Conservation (phyloP, 768 basidiomycete genomes). For the Melanogaster broomeanus region DNA sequence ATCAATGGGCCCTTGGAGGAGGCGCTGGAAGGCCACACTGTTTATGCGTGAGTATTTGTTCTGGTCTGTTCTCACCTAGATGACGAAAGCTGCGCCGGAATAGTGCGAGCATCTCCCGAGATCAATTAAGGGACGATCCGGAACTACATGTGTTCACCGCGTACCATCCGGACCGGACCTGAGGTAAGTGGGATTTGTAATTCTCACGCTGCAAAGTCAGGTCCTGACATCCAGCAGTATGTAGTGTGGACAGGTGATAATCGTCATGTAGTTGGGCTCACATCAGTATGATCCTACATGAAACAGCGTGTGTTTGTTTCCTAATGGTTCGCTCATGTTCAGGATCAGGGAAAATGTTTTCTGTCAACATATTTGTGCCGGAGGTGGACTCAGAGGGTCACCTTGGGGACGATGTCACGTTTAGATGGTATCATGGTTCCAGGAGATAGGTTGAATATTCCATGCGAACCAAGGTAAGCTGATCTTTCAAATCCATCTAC, state of each 20-base stretch:
- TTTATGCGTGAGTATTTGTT: slow-evolving; percentile 46
- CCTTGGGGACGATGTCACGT: slow-evolving; percentile 27
- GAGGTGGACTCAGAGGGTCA: slow-evolving; percentile 37
- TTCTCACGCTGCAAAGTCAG: not conserved
- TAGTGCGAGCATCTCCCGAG: slow-evolving; percentile 46
- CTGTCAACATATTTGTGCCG: slow-evolving; percentile 42
- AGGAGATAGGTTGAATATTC: slow-evolving; percentile 34
- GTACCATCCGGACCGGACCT: slow-evolving; percentile 20
- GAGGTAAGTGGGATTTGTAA: slow-evolving; percentile 12
- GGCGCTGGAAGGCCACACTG: slow-evolving; percentile 32
- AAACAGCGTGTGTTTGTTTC: not conserved
- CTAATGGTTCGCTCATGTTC: slow-evolving; percentile 1
- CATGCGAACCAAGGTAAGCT: slow-evolving; percentile 42
- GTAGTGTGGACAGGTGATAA: slow-evolving; percentile 27
- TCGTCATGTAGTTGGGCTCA: slow-evolving; percentile 22
- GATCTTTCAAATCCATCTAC: not conserved
- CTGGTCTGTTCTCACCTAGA: slow-evolving; percentile 8
- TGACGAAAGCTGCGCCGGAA: not conserved
- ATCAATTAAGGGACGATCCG: slow-evolving; percentile 44
- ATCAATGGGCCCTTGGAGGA: slow-evolving; percentile 34
- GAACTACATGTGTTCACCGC: slow-evolving; percentile 38
- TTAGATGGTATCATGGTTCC: slow-evolving; percentile 32
- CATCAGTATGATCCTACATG: slow-evolving; percentile 20
- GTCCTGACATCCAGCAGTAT: slow-evolving; percentile 17
- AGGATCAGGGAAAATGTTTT: slow-evolving; percentile 41